Conservation (phyloP, 257 asterid genomes). For the Dorcoceras hygrometricum region DNA sequence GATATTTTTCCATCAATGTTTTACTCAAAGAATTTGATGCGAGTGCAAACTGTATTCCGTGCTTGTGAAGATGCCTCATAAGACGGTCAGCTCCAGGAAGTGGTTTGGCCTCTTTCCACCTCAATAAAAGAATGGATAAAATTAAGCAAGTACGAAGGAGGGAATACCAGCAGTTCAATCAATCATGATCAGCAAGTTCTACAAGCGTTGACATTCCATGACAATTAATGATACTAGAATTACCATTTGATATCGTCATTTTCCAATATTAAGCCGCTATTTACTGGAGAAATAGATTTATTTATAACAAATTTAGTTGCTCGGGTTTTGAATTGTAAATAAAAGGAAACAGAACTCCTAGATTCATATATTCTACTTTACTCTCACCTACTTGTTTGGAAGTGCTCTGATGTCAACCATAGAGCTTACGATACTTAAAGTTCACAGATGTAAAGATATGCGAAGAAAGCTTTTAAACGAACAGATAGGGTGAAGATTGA, state of each 20-base stretch:
- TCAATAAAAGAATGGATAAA: constrained; percentile 24
- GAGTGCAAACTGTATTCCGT: constrained; percentile 69
- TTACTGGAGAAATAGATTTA: background rate
- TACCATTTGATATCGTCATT: background rate
- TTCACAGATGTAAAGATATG: background rate
- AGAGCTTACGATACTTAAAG: background rate
- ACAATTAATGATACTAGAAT: background rate
- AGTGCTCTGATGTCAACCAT: background rate
- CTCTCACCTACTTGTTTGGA: background rate
- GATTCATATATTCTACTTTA: constrained; percentile 3
- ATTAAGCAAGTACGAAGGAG: background rate
- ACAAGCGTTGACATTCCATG: background rate
- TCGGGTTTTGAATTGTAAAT: background rate
- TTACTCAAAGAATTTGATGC: constrained; percentile 72
- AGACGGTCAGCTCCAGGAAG: constrained; percentile 92
- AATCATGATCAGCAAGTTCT: constrained; percentile 6
- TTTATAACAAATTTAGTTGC: background rate
- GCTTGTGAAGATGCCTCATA: constrained; percentile 61
- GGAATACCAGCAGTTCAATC: constrained; percentile 12
- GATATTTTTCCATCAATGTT: constrained; percentile 63
- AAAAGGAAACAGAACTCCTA: background rate
- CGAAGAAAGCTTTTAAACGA: background rate
- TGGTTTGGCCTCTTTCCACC: constrained; percentile 71
- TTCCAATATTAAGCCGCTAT: background rate
- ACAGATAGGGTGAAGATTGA: background rate